Evolutionary conservation across 2,329 filamentous ascomycete species (phyloP).

Genomic region (Biscogniauxia mediterranea): DNA sequence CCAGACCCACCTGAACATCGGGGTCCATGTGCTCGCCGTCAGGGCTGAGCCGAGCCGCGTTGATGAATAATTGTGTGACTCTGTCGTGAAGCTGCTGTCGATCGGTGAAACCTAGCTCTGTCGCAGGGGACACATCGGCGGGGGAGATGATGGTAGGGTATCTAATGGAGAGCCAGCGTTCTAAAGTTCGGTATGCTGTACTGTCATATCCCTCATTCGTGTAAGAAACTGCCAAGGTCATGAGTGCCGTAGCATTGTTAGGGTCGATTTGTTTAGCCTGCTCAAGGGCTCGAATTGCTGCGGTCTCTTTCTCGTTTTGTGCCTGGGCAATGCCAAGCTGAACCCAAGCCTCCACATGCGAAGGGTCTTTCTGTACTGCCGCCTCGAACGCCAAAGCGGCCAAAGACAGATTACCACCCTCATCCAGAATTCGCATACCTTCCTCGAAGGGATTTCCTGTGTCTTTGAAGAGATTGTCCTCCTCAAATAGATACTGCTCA

Average conservation of each 20-base stretch:
- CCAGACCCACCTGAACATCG: slow-evolving; percentile 94
- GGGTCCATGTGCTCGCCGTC: slow-evolving; percentile 96
- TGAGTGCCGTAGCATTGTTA: slow-evolving; percentile 82
- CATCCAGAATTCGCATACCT: slow-evolving; percentile 87
- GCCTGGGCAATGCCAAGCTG: slow-evolving; percentile 89
- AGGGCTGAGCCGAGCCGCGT: slow-evolving; percentile 87
- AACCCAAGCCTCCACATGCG: slow-evolving; percentile 91
- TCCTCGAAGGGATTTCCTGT: slow-evolving; percentile 86
- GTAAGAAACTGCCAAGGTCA: slow-evolving; percentile 94
- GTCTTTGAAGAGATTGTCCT: slow-evolving; percentile 85
- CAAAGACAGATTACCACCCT: slow-evolving; percentile 90
- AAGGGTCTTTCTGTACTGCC: slow-evolving; percentile 83
- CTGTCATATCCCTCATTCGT: slow-evolving; percentile 99
- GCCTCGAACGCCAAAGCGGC: slow-evolving; percentile 95
- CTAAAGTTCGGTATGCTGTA: slow-evolving; percentile 91
- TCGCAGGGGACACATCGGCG: slow-evolving; percentile 67
- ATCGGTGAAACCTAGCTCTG: slow-evolving; percentile 93
- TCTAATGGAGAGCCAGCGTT: slow-evolving; percentile 94
- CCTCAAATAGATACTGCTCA: slow-evolving; percentile 91
- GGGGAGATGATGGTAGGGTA: slow-evolving; percentile 81
- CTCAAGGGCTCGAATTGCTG: slow-evolving; percentile 90
- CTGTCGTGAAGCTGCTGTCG: slow-evolving; percentile 85
- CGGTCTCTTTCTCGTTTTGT: slow-evolving; percentile 97
- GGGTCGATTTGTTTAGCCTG: slow-evolving; percentile 86
- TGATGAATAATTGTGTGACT: slow-evolving; percentile 87